phyloP scores from a whole-genome alignment of 495 filamentous ascomycete genomes.

The Aspergillus saccharolyticus region DNA sequence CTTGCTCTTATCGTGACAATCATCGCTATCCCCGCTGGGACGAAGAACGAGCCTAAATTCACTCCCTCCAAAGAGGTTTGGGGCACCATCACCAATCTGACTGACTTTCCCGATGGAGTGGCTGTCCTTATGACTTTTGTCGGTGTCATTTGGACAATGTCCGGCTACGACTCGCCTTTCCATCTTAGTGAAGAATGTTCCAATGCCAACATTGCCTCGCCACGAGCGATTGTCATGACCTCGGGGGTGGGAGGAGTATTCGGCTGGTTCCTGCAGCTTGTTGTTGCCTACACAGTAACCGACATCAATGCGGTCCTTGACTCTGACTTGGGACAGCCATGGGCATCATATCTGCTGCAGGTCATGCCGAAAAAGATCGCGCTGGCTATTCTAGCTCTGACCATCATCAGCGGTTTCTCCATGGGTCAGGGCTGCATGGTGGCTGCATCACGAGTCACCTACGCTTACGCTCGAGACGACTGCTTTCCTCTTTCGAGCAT shows the following conservation, averaged over 20 bases:
- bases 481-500: slow-evolving; percentile 63
- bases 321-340: slow-evolving; percentile 68
- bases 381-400: slow-evolving; percentile 63
- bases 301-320: slow-evolving; percentile 58
- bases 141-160: slow-evolving; percentile 59
- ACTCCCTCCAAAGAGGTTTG: slow-evolving; percentile 59
- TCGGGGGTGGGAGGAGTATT: slow-evolving; percentile 61
- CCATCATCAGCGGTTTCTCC: slow-evolving; percentile 70
- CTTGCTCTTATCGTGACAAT: slow-evolving; percentile 61
- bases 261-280: slow-evolving; percentile 71
- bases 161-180: slow-evolving; percentile 69
- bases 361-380: slow-evolving; percentile 60
- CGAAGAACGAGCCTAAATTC: slow-evolving; percentile 58
- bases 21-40: slow-evolving; percentile 64
- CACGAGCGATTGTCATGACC: slow-evolving; percentile 73
- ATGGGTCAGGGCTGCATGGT: slow-evolving; percentile 87
- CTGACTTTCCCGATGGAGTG: slow-evolving; percentile 66
- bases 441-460: slow-evolving; percentile 71
- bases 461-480: slow-evolving; percentile 75
- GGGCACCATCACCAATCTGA: slow-evolving; percentile 64
- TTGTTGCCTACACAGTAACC: slow-evolving; percentile 74
- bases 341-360: slow-evolving; percentile 69
- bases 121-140: slow-evolving; percentile 75
- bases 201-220: slow-evolving; percentile 70
- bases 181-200: slow-evolving; percentile 75